Evolutionary conservation across 2,329 filamentous ascomycete species (phyloP), one percentile per base, ranked within the genome.

Genomic region (Fusarium neocosmosporiellum): DNA sequence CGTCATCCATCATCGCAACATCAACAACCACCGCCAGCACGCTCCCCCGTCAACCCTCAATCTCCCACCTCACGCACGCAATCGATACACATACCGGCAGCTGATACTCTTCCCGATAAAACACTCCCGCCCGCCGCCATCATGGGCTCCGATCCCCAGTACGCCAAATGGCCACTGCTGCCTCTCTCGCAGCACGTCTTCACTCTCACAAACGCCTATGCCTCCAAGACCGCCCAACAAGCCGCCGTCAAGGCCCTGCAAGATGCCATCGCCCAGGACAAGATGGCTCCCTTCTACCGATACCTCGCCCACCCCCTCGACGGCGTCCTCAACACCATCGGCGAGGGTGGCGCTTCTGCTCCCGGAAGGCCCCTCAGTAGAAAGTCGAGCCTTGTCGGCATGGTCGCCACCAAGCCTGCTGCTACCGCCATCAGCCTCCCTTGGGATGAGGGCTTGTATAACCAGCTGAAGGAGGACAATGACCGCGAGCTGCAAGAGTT

Each of bases 371-470:
- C 90, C n/a, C 82, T 87, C 63, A 88, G 88, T 81, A 88, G 92
- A 82, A 93, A 92, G 84, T 90, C 88, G 75, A 91, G 94, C 83
- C 86, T 90, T 65, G 91, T 90, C 48, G 93, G 92, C 80, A 90
- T 97, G 88, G 88, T 96, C 73, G 93, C 94, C 65, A 92, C 90
- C 78, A 92, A 90, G 83, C 89, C 89, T 78, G 85, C 90, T 24
- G 87, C 89, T 33, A 85, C 88, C 29, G 90, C 87, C 69, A 88
- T 94, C 48, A 91, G 90, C 76, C 86, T 98, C 65, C 89, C 94
- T 0, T 99, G 96, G 96, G 95, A 99, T 79, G 95, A 98, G 85
- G 88, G 89, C 27, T 85, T 98, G 69, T 98, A 98, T 81, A 89
- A 93, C 78, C 88, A 90, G 80, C 85, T 96, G 74, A 90, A 92